phyloP scores from a whole-genome alignment of 2,329 filamentous ascomycete species.

The Bipolaris sorokiniana region DNA sequence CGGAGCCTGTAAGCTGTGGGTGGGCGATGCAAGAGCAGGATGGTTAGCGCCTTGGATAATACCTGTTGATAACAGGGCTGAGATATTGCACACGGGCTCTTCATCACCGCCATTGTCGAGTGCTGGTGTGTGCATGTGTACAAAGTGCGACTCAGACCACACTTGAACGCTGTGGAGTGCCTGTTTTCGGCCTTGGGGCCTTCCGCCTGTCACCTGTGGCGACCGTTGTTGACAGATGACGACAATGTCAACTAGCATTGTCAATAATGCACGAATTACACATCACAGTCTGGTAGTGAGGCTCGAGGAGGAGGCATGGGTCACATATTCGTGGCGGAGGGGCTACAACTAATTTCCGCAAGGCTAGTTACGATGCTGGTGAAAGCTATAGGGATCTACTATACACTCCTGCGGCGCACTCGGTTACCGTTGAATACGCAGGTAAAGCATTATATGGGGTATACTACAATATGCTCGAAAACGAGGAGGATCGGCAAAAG shows the following conservation, averaged over 20 bases:
- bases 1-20: conserved; percentile 2
- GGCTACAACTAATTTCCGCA: conserved; percentile 20
- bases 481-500: conserved; percentile 18
- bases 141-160: conserved; percentile 1
- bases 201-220: conserved; percentile 27
- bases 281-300: conserved; percentile 1
- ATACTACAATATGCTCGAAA: conserved; percentile 37
- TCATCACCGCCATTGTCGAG: conserved; percentile 2
- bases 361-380: conserved; percentile 12
- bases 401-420: conserved; percentile 33
- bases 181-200: conserved; percentile 13
- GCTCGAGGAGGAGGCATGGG: conserved; percentile 11
- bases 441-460: conserved; percentile 44
- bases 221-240: conserved; percentile 18
- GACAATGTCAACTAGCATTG: conserved; percentile 9
- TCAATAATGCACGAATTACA: neutral
- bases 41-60: neutral
- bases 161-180: neutral
- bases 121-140: conserved; percentile 4
- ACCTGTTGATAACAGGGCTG: neutral
- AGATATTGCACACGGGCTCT: neutral
- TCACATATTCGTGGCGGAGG: conserved; percentile 10
- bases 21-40: neutral
- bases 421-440: conserved; percentile 35
- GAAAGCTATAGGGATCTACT: conserved; percentile 24